Percentiles rank a stretch among this genome's conserved stretches.
Evolutionary conservation across 2,329 filamentous ascomycete genomes (phyloP).

Genomic region (Aspergillus luchuensis): DNA sequence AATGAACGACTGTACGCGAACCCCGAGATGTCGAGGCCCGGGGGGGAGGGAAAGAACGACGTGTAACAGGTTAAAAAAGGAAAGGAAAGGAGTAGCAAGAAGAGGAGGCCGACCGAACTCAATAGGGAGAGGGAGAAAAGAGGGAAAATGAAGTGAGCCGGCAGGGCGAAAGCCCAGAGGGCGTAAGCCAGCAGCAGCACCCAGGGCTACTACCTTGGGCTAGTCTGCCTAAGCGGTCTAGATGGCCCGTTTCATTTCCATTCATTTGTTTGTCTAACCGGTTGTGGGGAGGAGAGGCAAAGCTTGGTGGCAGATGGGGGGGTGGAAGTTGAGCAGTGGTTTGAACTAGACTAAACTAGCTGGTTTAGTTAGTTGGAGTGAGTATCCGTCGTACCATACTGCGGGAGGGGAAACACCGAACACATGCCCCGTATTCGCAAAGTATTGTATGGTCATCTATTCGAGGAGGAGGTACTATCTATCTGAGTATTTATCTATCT

Average conservation of each 20-base stretch:
- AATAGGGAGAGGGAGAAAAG: slow-evolving; percentile 21
- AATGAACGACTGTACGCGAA: slow-evolving; percentile 17
- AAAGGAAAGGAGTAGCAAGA: slow-evolving; percentile 6
- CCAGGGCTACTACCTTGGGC: not conserved
- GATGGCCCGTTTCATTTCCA: slow-evolving; percentile 14
- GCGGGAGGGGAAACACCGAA: not conserved
- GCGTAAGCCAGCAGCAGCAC: not conserved
- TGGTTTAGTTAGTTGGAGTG: not conserved
- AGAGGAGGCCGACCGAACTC: slow-evolving; percentile 11
- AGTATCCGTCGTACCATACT: not conserved
- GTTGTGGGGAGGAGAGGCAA: slow-evolving; percentile 7
- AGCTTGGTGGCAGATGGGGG: not conserved
- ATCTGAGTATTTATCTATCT: not conserved
- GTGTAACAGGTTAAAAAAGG: slow-evolving; percentile 1
- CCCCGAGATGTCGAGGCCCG: slow-evolving; percentile 6
- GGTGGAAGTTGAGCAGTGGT: not conserved
- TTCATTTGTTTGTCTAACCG: slow-evolving; percentile 6
- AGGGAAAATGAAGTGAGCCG: slow-evolving; percentile 3
- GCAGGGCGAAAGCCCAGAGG: not conserved
- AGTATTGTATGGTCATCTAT: not conserved
- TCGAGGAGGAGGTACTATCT: not conserved
- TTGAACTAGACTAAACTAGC: not conserved
- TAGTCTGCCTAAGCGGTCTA: slow-evolving; percentile 10
- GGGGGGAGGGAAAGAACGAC: slow-evolving; percentile 17
- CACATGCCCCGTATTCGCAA: no score